Conservation (phyloP, 2,329 filamentous ascomycete species). For the Phoma sp. region DNA sequence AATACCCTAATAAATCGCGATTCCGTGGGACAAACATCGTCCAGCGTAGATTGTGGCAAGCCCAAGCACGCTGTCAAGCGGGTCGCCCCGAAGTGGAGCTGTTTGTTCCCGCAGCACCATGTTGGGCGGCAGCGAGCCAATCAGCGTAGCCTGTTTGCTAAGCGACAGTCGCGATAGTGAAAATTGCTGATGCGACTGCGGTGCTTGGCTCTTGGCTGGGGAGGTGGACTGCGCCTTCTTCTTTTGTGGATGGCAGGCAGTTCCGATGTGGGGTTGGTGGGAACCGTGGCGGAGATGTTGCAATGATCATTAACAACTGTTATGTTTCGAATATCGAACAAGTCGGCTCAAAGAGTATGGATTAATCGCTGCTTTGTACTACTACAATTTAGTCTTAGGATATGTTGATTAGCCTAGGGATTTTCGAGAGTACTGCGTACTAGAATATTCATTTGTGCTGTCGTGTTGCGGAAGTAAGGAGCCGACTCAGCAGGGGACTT, state of each 20-base stretch:
- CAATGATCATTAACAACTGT: neutral
- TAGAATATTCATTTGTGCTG: too few species aligned
- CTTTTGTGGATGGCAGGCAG: neutral
- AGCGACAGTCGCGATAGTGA: slow-evolving; percentile 13
- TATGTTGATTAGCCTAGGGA: too few species aligned
- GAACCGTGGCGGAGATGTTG: neutral
- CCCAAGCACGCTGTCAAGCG: neutral
- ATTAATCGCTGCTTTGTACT: too few species aligned
- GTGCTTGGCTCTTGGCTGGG: slow-evolving; percentile 11
- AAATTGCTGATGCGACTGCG: slow-evolving; percentile 5
- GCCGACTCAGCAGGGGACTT: too few species aligned
- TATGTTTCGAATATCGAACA: too few species aligned
- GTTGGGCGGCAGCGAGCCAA: slow-evolving; percentile 28
- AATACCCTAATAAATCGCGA: neutral
- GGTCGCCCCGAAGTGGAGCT: slow-evolving; percentile 15
- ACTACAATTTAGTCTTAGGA: too few species aligned
- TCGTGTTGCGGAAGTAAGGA: too few species aligned
- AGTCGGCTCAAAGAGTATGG: too few species aligned
- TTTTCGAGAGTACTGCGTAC: too few species aligned
- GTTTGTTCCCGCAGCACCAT: slow-evolving; percentile 19
- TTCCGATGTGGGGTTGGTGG: neutral
- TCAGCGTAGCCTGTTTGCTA: slow-evolving; percentile 21
- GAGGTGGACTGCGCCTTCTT: neutral
- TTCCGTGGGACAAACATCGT: slow-evolving; percentile 11
- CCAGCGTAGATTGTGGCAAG: neutral